Conservation (phyloP, 1,139 yeast species). For the Hyphopichia wangnamkhiaoensis region DNA sequence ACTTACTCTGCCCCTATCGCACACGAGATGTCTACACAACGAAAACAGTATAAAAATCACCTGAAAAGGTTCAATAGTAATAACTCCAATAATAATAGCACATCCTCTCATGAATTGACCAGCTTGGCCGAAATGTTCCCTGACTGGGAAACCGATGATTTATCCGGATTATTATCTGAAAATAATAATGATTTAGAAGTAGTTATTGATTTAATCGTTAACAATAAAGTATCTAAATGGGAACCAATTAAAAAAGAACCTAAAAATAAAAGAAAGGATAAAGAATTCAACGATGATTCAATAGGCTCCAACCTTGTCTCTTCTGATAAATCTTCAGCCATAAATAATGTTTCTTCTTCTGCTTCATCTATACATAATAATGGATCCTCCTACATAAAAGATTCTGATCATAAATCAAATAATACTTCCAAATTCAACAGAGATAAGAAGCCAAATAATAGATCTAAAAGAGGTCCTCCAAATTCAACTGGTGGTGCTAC, state of each 20-base stretch:
- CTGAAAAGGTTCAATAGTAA: constrained; percentile 43
- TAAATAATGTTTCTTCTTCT: constrained; percentile 3
- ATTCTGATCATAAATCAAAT: constrained; percentile 13
- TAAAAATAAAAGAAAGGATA: constrained; percentile 45
- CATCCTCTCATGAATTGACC: constrained; percentile 38
- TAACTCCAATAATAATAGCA: constrained; percentile 16
- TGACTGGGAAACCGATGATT: constrained; percentile 90
- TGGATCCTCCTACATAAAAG: constrained; percentile 3
- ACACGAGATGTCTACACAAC: constrained; percentile 35
- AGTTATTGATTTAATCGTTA: constrained; percentile 84
- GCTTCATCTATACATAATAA: constrained; percentile 10
- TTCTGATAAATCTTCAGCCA: constrained; percentile 7
- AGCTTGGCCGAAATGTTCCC: constrained; percentile 86
- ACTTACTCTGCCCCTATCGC: too few relatives aligned
- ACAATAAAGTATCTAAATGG: constrained; percentile 69
- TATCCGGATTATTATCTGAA: constrained; percentile 73
- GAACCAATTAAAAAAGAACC: constrained; percentile 55
- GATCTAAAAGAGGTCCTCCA: constrained; percentile 4
- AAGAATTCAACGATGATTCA: constrained; percentile 18
- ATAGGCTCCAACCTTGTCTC: constrained; percentile 11
- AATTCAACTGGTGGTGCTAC: background rate
- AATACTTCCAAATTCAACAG: constrained; percentile 8
- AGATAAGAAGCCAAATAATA: too few relatives aligned
- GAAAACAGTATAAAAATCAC: constrained; percentile 46
- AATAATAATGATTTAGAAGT: constrained; percentile 70